Conservation (phyloP, 2,329 filamentous ascomycete species). For the Acephala macrosclerotiorum region DNA sequence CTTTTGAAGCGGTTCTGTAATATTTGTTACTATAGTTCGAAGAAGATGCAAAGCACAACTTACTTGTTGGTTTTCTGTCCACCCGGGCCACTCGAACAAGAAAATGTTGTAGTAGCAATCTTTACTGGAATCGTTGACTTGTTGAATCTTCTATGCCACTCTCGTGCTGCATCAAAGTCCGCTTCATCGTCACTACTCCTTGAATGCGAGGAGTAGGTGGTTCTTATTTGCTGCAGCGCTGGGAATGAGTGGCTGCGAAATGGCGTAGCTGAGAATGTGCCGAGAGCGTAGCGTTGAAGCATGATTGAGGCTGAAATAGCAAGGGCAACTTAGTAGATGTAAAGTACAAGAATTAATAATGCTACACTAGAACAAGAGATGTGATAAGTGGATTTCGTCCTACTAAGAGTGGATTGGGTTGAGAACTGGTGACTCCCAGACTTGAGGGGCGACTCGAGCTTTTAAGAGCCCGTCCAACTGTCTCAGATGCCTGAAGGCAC, state of each 20-base stretch:
- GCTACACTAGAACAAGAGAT: background rate
- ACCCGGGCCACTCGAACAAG: slow-evolving; percentile 41
- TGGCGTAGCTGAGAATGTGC: slow-evolving; percentile 18
- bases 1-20: slow-evolving; percentile 44
- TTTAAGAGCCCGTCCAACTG: slow-evolving; percentile 14
- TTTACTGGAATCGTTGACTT: slow-evolving; percentile 37
- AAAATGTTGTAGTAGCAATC: slow-evolving; percentile 39
- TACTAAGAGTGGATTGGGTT: background rate
- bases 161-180: slow-evolving; percentile 39
- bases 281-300: slow-evolving; percentile 22
- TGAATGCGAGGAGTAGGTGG: slow-evolving; percentile 33
- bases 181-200: slow-evolving; percentile 27
- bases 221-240: slow-evolving; percentile 22
- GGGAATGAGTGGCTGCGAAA: slow-evolving; percentile 16
- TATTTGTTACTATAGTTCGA: slow-evolving; percentile 14
- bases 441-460: slow-evolving; percentile 13
- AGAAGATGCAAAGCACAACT: background rate
- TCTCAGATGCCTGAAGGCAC: slow-evolving; percentile 1
- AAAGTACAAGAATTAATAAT: background rate
- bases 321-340: background rate
- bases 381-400: background rate
- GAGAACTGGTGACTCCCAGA: too few species aligned
- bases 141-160: slow-evolving; percentile 41
- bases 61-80: slow-evolving; percentile 48
- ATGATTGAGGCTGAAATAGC: background rate